Evolutionary conservation across 495 filamentous ascomycete species (phyloP), one percentile per base, ranked within the genome.

Genomic region (Aspergillus biplanus): DNA sequence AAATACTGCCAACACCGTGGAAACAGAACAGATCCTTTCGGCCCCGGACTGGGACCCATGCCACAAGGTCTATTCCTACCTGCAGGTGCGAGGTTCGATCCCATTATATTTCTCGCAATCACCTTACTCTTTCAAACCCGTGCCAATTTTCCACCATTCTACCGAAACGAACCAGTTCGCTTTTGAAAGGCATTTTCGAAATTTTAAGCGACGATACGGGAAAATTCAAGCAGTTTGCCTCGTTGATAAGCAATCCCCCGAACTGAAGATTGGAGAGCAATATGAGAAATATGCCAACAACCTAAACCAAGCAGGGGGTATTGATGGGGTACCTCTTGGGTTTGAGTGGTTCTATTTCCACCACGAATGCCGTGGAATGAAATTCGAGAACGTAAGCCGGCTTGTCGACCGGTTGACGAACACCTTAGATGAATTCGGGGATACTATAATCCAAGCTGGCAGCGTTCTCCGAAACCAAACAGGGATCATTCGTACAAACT

Each of bases 271-370:
- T 15, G 94, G 92, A 21, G 84, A 89, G 50, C 82, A 86, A 62
- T 98, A 92, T 68, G 85, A 95, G 67, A 80, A 85, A 58, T 85
- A 83, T 56, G 82, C 86, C 0, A 70, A 84, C 21, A 70, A 73
- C 15, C 74, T 95, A 42, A 93, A 93, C 62, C 75, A 87, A n/a
- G 78, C 85, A 34, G 77, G 80, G 5, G 81, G 82, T 0, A 78
- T 84, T 34, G 81, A 85, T 52, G 83, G 77, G 27, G 71, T 76
- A 3, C 71, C 71, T n/a, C 73, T 95, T 34, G 82, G 77, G 1
- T 92, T 95, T 67, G 92, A 93, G 72, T 98, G 95, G 95, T 98
- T 97, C 62, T 95, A 97, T 67, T 98, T 98, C 70, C 94, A 97
- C 69, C 80, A 83, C 18, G 87, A 89, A 32, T 98, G 94, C 69